Percentiles rank a stretch among this genome's conserved stretches.
Conservation (phyloP, 2,329 filamentous ascomycete species). For the Fusarium sp. region DNA sequence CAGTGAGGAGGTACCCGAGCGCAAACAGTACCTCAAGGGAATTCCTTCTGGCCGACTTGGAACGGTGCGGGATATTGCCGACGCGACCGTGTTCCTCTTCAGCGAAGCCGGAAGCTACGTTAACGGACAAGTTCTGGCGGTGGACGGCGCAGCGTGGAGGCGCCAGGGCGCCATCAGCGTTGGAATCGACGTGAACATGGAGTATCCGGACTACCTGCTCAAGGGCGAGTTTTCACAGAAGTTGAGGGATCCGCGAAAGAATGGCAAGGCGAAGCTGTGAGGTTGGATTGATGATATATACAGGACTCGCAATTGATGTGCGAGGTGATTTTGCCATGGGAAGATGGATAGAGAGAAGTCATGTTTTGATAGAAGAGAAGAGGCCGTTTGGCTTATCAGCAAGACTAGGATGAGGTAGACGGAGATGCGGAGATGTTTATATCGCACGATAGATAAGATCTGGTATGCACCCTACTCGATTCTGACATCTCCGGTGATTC, state of each 20-base stretch:
- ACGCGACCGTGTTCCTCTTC: slow-evolving; percentile 91
- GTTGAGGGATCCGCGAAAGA: slow-evolving; percentile 50
- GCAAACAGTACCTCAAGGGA: slow-evolving; percentile 50
- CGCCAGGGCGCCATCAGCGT: slow-evolving; percentile 60
- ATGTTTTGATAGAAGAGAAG: not conserved
- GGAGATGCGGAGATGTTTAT: slow-evolving; percentile 35
- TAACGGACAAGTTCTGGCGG: slow-evolving; percentile 84
- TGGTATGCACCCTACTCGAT: slow-evolving; percentile 5
- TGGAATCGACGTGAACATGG: slow-evolving; percentile 60
- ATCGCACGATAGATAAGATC: slow-evolving; percentile 21
- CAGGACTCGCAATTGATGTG: not conserved
- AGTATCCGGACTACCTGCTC: slow-evolving; percentile 65
- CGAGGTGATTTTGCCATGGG: not conserved
- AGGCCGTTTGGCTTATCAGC: slow-evolving; percentile 15
- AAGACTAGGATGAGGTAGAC: not conserved
- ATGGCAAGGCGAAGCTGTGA: slow-evolving; percentile 56
- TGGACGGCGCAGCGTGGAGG: slow-evolving; percentile 72
- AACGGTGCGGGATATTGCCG: slow-evolving; percentile 86
- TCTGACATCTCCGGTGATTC: slow-evolving; percentile 25
- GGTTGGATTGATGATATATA: not conserved
- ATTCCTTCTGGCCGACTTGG: slow-evolving; percentile 84
- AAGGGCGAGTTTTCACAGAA: slow-evolving; percentile 50
- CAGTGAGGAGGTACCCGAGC: slow-evolving; percentile 51
- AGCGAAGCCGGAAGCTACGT: slow-evolving; percentile 88
- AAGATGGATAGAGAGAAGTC: not conserved